Evolutionary conservation across 2,329 filamentous ascomycete genomes (phyloP), one percentile per base, ranked within the genome.

Genomic region (Herpomyces periplanetae): DNA sequence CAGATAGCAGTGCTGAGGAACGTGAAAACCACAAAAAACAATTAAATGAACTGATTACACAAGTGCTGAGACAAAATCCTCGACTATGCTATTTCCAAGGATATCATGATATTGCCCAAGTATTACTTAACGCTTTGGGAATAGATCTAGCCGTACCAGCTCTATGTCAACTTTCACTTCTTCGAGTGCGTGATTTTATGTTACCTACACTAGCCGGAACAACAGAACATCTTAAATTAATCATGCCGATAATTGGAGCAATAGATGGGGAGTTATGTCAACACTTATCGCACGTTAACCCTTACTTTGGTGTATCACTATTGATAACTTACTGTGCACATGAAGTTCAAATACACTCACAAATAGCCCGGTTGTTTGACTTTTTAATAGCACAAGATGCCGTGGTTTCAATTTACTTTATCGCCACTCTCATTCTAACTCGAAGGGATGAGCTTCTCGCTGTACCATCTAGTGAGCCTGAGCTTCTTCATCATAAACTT

Each of bases 161-260:
- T 8, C 54, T 84, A 13, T 50, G 64, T 13, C 62, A 65, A n/a
- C 55, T 96, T 23, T 87, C 73, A 3, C 47, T 73, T 13, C 51
- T 91, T 17, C 63, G 71, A 20, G 88, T 96, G 34, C 58, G 80
- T 25, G 80, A 96, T 40, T 96, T 88, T 37, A 88, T 96, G 80
- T 55, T 96, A 5, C 73, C 75, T 5, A 68, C 57, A 15, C 53
- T 96, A 17, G 46, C 54, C 7, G 68, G 71, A 3, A 68, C 73
- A 10, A 45, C 84, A 18, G 49, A 59, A 21, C 80, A 96, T 37
- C 54, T 96, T n/a, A 53, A 57, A 15, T 51, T 96, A 6, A 59
- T 96, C 21, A 73, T 71, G 4, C 56, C 66, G 21, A 64, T 96
- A 21, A 44, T 96, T 11, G 43, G 51, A 25, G 48, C 47, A 13